Conservation (phyloP, 352 stramenopile species). For the Phytophthora uliginosa region DNA sequence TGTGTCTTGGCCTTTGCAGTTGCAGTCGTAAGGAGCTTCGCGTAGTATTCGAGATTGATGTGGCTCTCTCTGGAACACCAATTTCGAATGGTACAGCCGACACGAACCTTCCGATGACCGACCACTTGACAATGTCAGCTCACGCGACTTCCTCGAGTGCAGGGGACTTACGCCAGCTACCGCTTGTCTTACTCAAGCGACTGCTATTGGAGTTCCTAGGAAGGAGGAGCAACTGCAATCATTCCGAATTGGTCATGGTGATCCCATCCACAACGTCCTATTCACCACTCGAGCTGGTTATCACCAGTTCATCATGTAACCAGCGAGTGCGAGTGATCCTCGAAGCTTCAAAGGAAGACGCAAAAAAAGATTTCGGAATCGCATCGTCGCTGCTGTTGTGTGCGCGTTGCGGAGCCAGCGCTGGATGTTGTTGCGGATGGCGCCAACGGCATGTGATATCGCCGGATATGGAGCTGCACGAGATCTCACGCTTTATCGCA, state of each 20-base stretch:
- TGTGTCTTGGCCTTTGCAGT: conserved; percentile 2
- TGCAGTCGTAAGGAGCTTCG: background rate
- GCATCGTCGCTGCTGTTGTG: conserved; percentile 29
- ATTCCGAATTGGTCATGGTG: conserved; percentile 14
- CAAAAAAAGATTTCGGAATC: background rate
- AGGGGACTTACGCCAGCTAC: conserved; percentile 31
- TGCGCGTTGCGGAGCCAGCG: conserved; percentile 32
- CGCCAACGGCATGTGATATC: conserved; percentile 30
- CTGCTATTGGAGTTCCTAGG: conserved; percentile 33
- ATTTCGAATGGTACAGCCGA: background rate
- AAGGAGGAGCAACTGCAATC: conserved; percentile 1
- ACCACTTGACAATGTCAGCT: conserved; percentile 17
- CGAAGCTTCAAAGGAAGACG: conserved; percentile 3
- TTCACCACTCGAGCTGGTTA: conserved; percentile 9
- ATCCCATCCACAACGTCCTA: conserved; percentile 10
- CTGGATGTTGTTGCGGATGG: conserved; percentile 35
- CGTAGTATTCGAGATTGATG: conserved; percentile 18
- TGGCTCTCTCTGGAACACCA: background rate
- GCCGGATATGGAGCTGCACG: conserved; percentile 34
- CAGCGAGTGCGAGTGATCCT: conserved; percentile 29
- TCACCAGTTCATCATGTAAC: conserved; percentile 4
- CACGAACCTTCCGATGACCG: background rate
- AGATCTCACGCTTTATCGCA: conserved; percentile 40
- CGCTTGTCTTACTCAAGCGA: conserved; percentile 44
- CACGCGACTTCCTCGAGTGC: background rate